Evolutionary conservation across 2,329 filamentous ascomycete species (phyloP).

Genomic region (Chaetomiaceae sp.): DNA sequence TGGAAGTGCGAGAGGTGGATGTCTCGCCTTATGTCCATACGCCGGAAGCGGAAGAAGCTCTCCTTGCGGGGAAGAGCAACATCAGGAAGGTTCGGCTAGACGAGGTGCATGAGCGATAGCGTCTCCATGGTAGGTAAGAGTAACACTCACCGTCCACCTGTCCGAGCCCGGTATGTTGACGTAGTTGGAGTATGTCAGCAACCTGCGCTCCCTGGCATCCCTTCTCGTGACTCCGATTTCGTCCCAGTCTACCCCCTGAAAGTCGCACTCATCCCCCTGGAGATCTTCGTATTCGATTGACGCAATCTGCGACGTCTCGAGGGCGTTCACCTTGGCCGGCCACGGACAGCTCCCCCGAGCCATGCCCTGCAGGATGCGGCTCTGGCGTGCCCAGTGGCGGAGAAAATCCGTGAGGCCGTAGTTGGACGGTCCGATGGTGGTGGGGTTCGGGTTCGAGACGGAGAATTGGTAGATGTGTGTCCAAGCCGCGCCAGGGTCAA

Average conservation of each 20-base stretch:
- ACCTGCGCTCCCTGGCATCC: slow-evolving; percentile 45
- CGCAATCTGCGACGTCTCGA: slow-evolving; percentile 20
- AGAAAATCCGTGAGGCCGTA: slow-evolving; percentile 48
- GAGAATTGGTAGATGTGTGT: slow-evolving; percentile 28
- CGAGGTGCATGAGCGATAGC: slow-evolving; percentile 1
- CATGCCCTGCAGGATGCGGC: slow-evolving; percentile 26
- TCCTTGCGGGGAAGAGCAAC: slow-evolving; percentile 37
- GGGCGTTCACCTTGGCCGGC: slow-evolving; percentile 31
- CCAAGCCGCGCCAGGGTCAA: slow-evolving; percentile 5
- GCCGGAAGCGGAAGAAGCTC: slow-evolving; percentile 55
- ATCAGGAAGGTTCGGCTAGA: slow-evolving; percentile 29
- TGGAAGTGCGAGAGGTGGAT: slow-evolving; percentile 62
- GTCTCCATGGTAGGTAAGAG: background rate
- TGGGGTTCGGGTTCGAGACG: slow-evolving; percentile 32
- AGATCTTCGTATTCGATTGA: slow-evolving; percentile 43
- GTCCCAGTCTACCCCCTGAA: slow-evolving; percentile 58
- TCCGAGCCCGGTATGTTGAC: slow-evolving; percentile 49
- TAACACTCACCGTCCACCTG: slow-evolving; percentile 42
- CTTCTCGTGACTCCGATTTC: slow-evolving; percentile 47
- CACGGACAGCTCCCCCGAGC: slow-evolving; percentile 31
- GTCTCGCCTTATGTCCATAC: slow-evolving; percentile 51
- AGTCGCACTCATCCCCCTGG: slow-evolving; percentile 51
- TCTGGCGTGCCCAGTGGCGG: slow-evolving; percentile 42
- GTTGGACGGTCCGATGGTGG: slow-evolving; percentile 45
- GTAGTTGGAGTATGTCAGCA: slow-evolving; percentile 53